Base-by-base conservation (phyloP, 2,329 filamentous ascomycete species). In the Verticillium zaregamsianum region DNA sequence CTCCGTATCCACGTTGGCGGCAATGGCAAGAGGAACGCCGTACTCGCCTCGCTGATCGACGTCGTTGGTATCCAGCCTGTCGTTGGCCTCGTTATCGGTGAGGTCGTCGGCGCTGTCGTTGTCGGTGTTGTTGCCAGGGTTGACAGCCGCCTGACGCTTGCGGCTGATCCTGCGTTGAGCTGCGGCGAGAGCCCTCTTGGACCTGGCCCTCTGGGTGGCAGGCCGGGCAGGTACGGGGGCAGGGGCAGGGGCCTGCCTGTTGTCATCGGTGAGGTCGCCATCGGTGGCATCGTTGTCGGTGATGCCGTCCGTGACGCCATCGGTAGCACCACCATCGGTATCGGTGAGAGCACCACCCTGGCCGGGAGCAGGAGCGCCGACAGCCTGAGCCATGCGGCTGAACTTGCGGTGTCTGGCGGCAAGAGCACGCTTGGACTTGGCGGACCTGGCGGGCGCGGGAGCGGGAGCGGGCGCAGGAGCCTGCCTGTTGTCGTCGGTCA, bases 301-400 rank as follows among this genome's bases (percentile, higher is more conserved):
- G 20, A 14, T 9, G 20, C 45, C 45, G 20, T 52, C 45, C 12
- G 45, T 52, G 45, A 52, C 45, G 23, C 45, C 45, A 20, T 52
- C 45, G 11, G 45, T 52, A 8, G 45, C 45, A 20, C 25, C 23
- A n/a, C 35, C 60, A 25, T 49, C 25, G 73, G 74, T 62, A 25
- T 25, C 59, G 5, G 37, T 59, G 39, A 32, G 55, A 40, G 37
- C 61, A 40, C 40, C 61, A 45, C 72, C 67, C 17, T 55, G 61
- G 11, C 40, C 62, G 11, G 62, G 64, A n/a, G 63, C 66, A 2
- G 45, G 45, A 25, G n/a, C 45, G 11, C 33, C 33, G 11, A 11
- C 20, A 52, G 45, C 45, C 45, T 52, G 45, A 23, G 45, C 45
- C 45, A 20, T 52, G 20, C 45, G 45, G 45, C 17, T 20, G n/a